Conservation (phyloP, 2,329 filamentous ascomycete species). For the Xylogone sp. region DNA sequence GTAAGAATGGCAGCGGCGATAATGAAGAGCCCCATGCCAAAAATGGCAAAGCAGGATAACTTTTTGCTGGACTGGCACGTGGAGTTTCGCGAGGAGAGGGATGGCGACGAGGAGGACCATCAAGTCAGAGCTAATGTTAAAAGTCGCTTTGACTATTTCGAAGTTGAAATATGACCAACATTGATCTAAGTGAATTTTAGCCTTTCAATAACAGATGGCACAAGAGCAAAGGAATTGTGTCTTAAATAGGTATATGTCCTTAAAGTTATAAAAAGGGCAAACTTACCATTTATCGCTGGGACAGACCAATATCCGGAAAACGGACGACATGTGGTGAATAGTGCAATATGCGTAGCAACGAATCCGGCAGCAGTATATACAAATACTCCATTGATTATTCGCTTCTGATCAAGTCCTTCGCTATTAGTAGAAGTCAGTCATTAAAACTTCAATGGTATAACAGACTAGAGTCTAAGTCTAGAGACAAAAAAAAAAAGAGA, state of each 20-base stretch:
- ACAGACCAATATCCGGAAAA: constrained; percentile 44
- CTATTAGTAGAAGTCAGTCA: background rate
- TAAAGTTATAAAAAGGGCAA: background rate
- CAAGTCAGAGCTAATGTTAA: constrained; percentile 46
- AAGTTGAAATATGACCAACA: constrained; percentile 44
- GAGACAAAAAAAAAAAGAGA: too few relatives aligned
- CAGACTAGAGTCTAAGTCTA: too few relatives aligned
- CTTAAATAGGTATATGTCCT: too few relatives aligned
- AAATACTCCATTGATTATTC: constrained; percentile 15
- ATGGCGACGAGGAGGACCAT: constrained; percentile 44
- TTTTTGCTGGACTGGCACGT: constrained; percentile 41
- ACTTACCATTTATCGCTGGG: constrained; percentile 35
- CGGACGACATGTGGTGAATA: constrained; percentile 43
- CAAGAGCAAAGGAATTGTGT: too few relatives aligned
- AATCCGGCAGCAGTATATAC: constrained; percentile 38
- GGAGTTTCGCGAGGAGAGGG: constrained; percentile 39
- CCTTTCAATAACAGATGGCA: too few relatives aligned
- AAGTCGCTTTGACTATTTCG: constrained; percentile 41
- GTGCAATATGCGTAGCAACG: constrained; percentile 37
- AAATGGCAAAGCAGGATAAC: constrained; percentile 42
- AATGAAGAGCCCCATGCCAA: constrained; percentile 47
- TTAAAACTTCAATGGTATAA: background rate
- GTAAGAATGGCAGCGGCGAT: constrained; percentile 38
- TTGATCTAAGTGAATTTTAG: too few relatives aligned
- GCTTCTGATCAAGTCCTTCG: constrained; percentile 9